Conservation (phyloP, 116 monocot species). For the Iris pallida region DNA sequence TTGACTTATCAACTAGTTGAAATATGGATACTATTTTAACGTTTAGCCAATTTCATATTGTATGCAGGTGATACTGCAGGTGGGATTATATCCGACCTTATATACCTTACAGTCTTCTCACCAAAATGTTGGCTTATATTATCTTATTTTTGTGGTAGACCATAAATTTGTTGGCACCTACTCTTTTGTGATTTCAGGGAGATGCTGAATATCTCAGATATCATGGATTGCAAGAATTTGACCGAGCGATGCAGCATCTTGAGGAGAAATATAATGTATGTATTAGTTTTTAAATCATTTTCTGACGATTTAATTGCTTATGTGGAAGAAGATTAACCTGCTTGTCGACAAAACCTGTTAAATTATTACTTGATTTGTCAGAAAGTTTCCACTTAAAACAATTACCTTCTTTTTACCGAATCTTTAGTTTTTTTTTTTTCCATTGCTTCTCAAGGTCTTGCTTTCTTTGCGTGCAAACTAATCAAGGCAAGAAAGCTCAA, state of each 20-base stretch:
- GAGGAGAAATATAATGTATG: constrained; percentile 79
- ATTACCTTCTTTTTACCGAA: not conserved
- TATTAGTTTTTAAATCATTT: not conserved
- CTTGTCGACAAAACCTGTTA: not conserved
- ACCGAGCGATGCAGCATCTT: constrained; percentile 94
- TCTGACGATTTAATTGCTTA: not conserved
- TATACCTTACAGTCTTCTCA: too few species aligned
- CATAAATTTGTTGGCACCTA: not conserved
- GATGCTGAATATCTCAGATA: constrained; percentile 93
- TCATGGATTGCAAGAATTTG: constrained; percentile 93
- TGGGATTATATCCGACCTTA: too few species aligned
- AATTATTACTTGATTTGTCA: constrained; percentile 1
- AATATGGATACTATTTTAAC: too few species aligned
- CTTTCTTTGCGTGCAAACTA: not conserved
- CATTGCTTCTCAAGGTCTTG: not conserved
- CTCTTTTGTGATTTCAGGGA: constrained; percentile 41
- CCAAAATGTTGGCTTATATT: too few species aligned
- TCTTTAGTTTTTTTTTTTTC: not conserved
- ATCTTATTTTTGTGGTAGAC: too few species aligned
- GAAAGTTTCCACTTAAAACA: not conserved
- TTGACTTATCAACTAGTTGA: too few species aligned
- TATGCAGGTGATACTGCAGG: too few species aligned
- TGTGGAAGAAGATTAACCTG: not conserved
- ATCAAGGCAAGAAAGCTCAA: not conserved
- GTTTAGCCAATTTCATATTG: too few species aligned